Evolutionary conservation across 2,329 filamentous ascomycete genomes (phyloP), one percentile per base, ranked within the genome.

Genomic region (Alternaria triticina): DNA sequence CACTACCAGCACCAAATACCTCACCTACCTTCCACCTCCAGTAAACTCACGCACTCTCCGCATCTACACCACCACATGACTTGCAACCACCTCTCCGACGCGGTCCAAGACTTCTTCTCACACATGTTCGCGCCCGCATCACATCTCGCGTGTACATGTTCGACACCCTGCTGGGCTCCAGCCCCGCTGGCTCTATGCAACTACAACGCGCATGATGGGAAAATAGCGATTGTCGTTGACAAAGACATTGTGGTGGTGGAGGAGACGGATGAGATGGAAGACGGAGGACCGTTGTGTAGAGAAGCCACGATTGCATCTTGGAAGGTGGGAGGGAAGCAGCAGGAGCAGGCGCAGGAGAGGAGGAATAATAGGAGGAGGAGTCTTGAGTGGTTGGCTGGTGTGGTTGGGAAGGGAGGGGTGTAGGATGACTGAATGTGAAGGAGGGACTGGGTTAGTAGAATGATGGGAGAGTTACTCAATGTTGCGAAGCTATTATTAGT

Each of bases 221-320:
- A 64, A 3, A 49, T n/a, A 5, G 30, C 11, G 1, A 62, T 65
- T 13, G 54, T 65, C n/a, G 64, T 68, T 2, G 66, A 69, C 30
- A 68, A 67, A 17, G 68, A 67, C 2, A 62, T 58, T 1, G 61
- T 68, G 13, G 44, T 69, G 71, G 74, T 40, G 73, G 72, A 2
- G 68, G 62, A 7, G 71, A 74, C 43, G 73, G 72, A 2, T n/a
- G n/a, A n/a, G n/a, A n/a, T n/a, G n/a, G n/a, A n/a, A n/a, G 71
- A 74, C 43, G 73, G 72, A 2, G 68, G 62, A 7, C 68, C 74
- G 4, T 13, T 75, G 3, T 71, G 70, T 49, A 61, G 73, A 43
- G 72, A 75, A 54, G 63, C 61, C 9, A 66, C 61, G 15, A 70
- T 75, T 46, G 70, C 63, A 33, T 61, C 30, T 28, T 72, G 69